Base-by-base conservation (phyloP, 345 rosid genomes). In the Capsella bursapastoris region DNA sequence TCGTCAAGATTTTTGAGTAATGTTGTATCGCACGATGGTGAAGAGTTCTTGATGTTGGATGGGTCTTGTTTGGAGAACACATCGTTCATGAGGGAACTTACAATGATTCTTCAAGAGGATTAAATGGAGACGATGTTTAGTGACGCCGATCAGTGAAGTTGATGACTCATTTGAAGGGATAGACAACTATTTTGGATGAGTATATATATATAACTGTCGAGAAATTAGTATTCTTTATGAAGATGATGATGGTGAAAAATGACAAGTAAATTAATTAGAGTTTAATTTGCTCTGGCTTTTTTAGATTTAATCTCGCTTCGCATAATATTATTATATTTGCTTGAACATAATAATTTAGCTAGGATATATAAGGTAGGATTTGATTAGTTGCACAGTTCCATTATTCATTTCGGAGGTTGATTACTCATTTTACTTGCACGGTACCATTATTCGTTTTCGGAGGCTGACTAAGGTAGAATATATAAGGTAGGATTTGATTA, bases 1-100 rank as follows among this genome's bases (percentile, higher is more conserved):
- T 57, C 80, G 25, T 66, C 76, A 11, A 25, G 50, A 16, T 65
- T 48, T 57, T 25, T 50, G 9, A 64, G 38, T 70, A 45, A 70
- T 76, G 58, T 45, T 15, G 57, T 4, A 32, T 43, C 68, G 50
- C 56, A 61, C 34, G 51, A 38, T 62, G 58, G 63, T 44, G 74
- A 68, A 52, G 74, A 75, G 29, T 68, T 75, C 25, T 50, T 60
- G 68, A 75, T 60, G 74, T 51, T 68, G 49, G 78, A 29, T 58
- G 74, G 68, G 18, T 68, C 49, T 43, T 61, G 34, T 53, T 60
- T 68, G 68, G 79, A 69, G 57, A 53, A 35, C 47, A 62, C 74
- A 11, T 62, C 35, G 38, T 70, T 76, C 60, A 70, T 76, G 80
- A 70, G 53, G 47, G 71, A 76, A 56, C 47, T 70, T 63, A 27